Evolutionary conservation across 2,329 filamentous ascomycete genomes (phyloP), one percentile per base, ranked within the genome.

Genomic region (Microdochium nivale): DNA sequence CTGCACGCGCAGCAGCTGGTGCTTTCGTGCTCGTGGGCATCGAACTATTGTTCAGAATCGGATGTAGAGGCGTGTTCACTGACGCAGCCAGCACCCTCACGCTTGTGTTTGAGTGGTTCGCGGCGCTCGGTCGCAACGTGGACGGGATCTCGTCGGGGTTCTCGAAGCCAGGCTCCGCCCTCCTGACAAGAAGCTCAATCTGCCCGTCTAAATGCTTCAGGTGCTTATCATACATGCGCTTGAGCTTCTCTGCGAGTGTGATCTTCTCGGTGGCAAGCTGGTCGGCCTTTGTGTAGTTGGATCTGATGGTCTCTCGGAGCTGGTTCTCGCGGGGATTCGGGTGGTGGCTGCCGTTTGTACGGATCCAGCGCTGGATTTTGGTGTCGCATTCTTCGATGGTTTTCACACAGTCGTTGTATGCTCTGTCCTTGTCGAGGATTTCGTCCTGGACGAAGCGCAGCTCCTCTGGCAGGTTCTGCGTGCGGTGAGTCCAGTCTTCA

Each of bases 391-490:
- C 83, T 40, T 83, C 79, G 62, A 91, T 88, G 56, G 80, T 77
- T 55, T 81, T 77, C 53, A 84, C 74, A 64, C 85, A 84, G 48
- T 88, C 83, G 62, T 81, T 75, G 58, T 88, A 86, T 57, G 83
- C 77, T 49, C 80, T 78, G 65, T 95, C 88, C 67, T 91, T 92
- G 65, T 88, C 85, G 62, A 83, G 77, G 56, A 92, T 88, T 69
- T 94, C 88, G 64, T 91, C 88, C 62, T 91, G 86, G 55, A 92
- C 78, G 70, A 91, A 90, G 21, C 85, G 84, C 54, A 94, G 84
- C 69, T 94, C 88, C 56, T 88, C 86, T 55, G 88, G 88, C 25
- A 92, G 76, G 62, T 94, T 94, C 60, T 87, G 83, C 21, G 87
- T 86, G 69, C 73, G 77, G 65, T 85, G 82, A 64, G 86, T 81